A percentile compares a stretch with the other conserved stretches of the same genome.
Conservation (phyloP, 352 stramenopile species). For the Pythium guiyangense region DNA sequence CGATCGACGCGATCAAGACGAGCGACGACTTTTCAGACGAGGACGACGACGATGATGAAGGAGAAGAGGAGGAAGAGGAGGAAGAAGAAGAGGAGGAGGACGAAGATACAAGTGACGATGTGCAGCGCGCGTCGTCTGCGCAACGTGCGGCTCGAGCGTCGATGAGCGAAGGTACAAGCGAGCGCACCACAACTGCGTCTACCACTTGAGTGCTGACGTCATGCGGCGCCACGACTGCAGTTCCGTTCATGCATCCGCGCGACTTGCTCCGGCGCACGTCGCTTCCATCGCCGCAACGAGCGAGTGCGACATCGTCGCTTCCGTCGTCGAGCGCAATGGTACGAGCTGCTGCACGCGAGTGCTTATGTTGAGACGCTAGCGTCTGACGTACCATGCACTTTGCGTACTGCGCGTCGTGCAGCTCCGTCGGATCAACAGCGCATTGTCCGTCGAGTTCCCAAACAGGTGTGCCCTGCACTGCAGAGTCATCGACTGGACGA, state of each 20-base stretch:
- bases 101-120: not conserved
- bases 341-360: not conserved
- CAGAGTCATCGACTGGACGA: not conserved
- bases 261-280: conserved; percentile 43
- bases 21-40: conserved; percentile 62
- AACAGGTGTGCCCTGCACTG: conserved; percentile 5
- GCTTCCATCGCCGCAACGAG: conserved; percentile 25
- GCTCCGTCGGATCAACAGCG: conserved; percentile 62
- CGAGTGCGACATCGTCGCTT: conserved; percentile 16
- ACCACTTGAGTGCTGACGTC: no score
- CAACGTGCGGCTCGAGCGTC: conserved; percentile 10
- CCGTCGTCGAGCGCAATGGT: conserved; percentile 65
- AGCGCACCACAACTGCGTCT: not conserved
- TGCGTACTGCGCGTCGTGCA: conserved; percentile 15
- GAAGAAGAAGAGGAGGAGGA: conserved; percentile 28
- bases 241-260: conserved; percentile 22
- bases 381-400: no score
- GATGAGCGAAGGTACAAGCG: conserved; percentile 19
- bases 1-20: conserved; percentile 75
- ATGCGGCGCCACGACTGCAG: not conserved
- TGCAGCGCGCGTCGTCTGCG: conserved; percentile 1
- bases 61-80: conserved; percentile 26
- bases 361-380: not conserved
- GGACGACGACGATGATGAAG: conserved; percentile 46
- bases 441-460: conserved; percentile 32